Conservation (phyloP, 345 rosid species). For the Passiflora organensis region DNA sequence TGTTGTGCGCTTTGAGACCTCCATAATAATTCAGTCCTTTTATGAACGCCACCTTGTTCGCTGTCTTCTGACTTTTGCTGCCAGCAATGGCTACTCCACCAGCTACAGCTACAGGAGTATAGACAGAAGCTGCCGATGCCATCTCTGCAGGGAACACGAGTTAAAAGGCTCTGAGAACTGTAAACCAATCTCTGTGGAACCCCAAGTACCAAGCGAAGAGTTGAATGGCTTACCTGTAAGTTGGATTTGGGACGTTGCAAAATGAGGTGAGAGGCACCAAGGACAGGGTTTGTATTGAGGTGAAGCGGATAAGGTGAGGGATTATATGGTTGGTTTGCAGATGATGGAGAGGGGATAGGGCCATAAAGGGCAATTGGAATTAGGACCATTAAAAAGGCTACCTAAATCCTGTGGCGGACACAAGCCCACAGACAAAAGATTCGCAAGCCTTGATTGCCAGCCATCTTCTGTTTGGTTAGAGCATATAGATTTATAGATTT, state of each 20-base stretch:
- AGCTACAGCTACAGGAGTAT: conserved; percentile 14
- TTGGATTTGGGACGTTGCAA: not conserved
- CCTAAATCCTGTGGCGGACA: not conserved
- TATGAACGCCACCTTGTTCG: conserved; percentile 23
- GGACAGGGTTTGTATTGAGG: not conserved
- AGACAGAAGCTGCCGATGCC: conserved; percentile 23
- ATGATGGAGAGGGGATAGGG: not conserved
- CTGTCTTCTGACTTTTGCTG: conserved; percentile 9
- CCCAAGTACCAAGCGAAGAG: not conserved
- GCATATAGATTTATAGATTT: too few relatives aligned
- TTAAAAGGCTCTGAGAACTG: not conserved
- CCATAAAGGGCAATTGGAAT: not conserved
- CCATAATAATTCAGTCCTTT: conserved; percentile 38
- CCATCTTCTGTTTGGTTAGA: too few relatives aligned
- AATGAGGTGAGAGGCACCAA: not conserved
- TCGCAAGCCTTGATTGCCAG: too few relatives aligned
- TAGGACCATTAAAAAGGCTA: not conserved
- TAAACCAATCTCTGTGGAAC: not conserved
- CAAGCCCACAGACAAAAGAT: not conserved
- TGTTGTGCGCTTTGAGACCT: conserved; percentile 48
- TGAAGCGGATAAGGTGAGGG: conserved; percentile 5
- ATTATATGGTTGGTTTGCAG: not conserved
- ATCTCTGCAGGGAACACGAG: not conserved
- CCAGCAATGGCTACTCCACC: conserved; percentile 15
- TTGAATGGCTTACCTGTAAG: not conserved